Evolutionary conservation across 371 early-diverging fungal genomes (phyloP), one percentile per base, ranked within the genome.

Genomic region (Capillidium heterosporum): DNA sequence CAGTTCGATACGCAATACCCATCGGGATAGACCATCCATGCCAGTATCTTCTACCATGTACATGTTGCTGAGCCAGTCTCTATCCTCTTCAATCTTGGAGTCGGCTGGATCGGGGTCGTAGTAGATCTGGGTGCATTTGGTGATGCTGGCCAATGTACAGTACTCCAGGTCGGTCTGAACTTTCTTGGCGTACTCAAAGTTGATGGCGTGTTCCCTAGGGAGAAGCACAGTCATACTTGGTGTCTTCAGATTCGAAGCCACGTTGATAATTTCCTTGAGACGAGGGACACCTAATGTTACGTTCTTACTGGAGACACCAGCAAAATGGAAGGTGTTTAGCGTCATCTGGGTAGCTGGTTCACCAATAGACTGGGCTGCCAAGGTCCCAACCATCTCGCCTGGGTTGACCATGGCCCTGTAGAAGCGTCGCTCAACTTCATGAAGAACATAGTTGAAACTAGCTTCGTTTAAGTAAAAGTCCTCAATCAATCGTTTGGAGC

Each of bases 291-390:
- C 99, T 59, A 90, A 82, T 2, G 98, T 99, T 13, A 97, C 96
- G 65, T 93, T 95, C 72, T 93, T 92, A 62, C 85, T 85, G 39
- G 91, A 81, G 48, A 99, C 98, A 84, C 99, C 99, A 60, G 99
- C 99, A 71, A 84, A 86, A 75, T 99, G 99, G 89, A 99, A 98
- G 56, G 99, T 99, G 69, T 99, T 99, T 59, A 99, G 71, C 24
- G 99, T 99, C 99, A 99, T 99, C 67, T 99, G 99, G 19, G 99
- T 99, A 21, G 99, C 98, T 50, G 99, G 99, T 70, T 99, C 98
- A 70, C 99, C 99, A 73, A 99, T 97, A 44, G 95, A 94, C 71
- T 99, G 99, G 13, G 99, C 98, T 39, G 99, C 99, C 60, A 99
- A 76, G 10, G 95, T 95, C 35, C 99, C 99, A 29, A 99, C 95